Percentiles rank a stretch among this genome's conserved stretches.
Evolutionary conservation across 2,329 filamentous ascomycete species (phyloP).

Genomic region (Apiospora kogelbergensis): DNA sequence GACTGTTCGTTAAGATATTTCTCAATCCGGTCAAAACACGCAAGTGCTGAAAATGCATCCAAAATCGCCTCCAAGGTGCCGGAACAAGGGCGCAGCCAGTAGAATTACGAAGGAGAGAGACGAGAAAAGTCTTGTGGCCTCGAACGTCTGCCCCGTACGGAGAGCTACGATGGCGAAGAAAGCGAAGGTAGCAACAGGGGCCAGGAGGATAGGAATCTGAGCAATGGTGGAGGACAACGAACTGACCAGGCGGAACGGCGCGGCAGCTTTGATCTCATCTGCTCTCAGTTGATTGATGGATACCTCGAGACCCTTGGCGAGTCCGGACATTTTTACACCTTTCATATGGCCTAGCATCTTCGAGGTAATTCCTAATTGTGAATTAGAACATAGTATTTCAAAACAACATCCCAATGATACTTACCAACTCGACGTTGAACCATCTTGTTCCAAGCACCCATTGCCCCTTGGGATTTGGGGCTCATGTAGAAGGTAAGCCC

Average conservation of each 20-base stretch:
- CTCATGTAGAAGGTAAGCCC: conserved; percentile 24
- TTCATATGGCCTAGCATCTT: conserved; percentile 36
- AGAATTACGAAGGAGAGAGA: conserved; percentile 38
- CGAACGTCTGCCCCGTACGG: conserved; percentile 26
- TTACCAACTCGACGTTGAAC: conserved; percentile 13
- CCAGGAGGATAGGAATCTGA: conserved; percentile 32
- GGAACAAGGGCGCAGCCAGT: conserved; percentile 34
- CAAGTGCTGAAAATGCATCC: conserved; percentile 35
- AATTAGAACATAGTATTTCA: not conserved
- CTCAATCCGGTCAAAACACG: conserved; percentile 38
- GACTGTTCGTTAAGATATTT: conserved; percentile 26
- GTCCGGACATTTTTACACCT: conserved; percentile 36
- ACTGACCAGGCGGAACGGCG: conserved; percentile 33
- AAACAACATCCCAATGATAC: not conserved
- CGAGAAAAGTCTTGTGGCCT: conserved; percentile 36
- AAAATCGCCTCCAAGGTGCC: conserved; percentile 36
- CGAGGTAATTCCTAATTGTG: conserved; percentile 15
- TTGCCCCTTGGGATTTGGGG: conserved; percentile 15
- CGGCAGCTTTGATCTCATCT: conserved; percentile 31
- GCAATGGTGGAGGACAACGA: conserved; percentile 36
- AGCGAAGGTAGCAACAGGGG: conserved; percentile 37
- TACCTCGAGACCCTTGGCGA: conserved; percentile 23
- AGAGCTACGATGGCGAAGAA: conserved; percentile 17
- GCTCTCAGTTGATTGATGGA: conserved; percentile 19
- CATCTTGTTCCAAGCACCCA: conserved; percentile 6